Evolutionary conservation across 495 filamentous ascomycete genomes (phyloP), one percentile per base, ranked within the genome.

Genomic region (Talaromyces liani): DNA sequence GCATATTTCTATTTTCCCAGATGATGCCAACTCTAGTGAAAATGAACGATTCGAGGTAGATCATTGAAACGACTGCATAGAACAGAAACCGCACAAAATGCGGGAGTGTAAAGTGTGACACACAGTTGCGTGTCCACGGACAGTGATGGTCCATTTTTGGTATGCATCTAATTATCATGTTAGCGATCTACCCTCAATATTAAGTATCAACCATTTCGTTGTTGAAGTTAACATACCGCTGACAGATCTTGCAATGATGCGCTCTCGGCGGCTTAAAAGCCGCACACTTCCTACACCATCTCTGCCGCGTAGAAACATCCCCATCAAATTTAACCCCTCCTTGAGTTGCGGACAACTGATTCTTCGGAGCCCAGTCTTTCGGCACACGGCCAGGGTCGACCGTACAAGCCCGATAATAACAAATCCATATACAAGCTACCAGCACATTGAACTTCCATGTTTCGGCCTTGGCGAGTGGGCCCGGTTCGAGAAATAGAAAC

Each of bases 131-230:
- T 2, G 92, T 97, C 94, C 94, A 98, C 0, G 94, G 93, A 70
- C 94, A 98, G 77, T 98, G 94, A 75, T 98, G 94, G 79, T 98
- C 94, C 95, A 98, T 98, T 72, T 91, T 92, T 1, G 92, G 90
- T 64, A 98, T 88, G 74, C 94, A 98, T 72, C 88, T 91, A 6
- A 62, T 20, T 39, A 24, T 45, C 18, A 20, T 20, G 22, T 49
- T 9, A 49, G 18, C 6, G 18, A 49, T 8, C 45, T 49, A 20
- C 16, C 16, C 5, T n/a, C 12, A 18, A 16, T 2, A n/a, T 2
- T 16, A 14, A 41, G 16, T 41, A 10, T 16, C 2, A 2, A 20
- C 22, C 33, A 36, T 36, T 36, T 36, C 10, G 8, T 12, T 36
- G 8, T 36, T 12, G 33, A 36, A 36, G 9, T 36, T 36, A 31